Base-by-base conservation (phyloP, 202 grass and related monocot genomes). In the Thinopyrum obtusiflorum region DNA sequence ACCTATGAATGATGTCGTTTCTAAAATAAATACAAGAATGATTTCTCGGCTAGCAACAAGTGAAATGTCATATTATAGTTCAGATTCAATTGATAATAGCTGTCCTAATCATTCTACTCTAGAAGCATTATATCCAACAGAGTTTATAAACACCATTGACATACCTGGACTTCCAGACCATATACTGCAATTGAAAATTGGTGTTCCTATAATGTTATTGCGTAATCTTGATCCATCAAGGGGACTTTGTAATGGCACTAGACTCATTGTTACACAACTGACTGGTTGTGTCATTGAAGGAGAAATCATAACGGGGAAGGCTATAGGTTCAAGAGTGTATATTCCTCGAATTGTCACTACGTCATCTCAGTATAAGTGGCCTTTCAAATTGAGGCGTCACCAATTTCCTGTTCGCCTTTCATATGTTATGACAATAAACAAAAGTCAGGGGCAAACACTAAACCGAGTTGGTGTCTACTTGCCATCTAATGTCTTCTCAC, bases 191-290 rank as follows among this genome's bases (percentile, higher is more conserved):
- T n/a, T 79, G 14, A 85, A 79, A 78, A 76, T 85, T 51, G 73
- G 73, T 51, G 61, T 75, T 55, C 83, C 83, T 8, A 79, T 85
- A 85, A 80, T 86, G 76, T 65, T 80, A 3, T 18, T 86, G 0
- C 6, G n/a, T 1, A 80, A 86, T 59, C 35, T 86, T 5, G 31
- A 86, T 61, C 84, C 27, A 8, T 59, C 55, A 0, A 77, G 28
- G 33, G 84, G 84, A 5, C 46, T 86, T 12, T 86, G 76, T 4
- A 86, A 86, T 46, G 76, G 64, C 1, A 86, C 61, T 18, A 86
- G 83, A 13, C 13, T 86, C 1, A 86, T 86, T 33, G 61, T 75
- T 4, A 77, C 55, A 5, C 27, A 68, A 4, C 37, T 76, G 9
- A 77, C 68, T 42, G 4, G 8, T 28, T 15, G 46, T 13, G 20